Conservation (phyloP, 2,329 filamentous ascomycete genomes). For the Penicillium polonicum region DNA sequence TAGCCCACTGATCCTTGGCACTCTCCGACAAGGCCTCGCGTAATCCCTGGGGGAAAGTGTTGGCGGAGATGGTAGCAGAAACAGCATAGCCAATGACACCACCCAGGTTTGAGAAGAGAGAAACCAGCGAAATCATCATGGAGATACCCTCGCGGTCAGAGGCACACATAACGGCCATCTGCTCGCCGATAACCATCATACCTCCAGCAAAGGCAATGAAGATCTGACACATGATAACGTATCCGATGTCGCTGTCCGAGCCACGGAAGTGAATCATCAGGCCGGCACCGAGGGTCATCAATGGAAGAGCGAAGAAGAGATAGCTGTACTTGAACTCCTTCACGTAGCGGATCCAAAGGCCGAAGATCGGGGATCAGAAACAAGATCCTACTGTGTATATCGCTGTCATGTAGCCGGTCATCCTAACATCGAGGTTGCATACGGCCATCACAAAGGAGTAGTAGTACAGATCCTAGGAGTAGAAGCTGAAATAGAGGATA, state of each 20-base stretch:
- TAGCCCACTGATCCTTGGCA: conserved; percentile 19
- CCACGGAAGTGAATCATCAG: conserved; percentile 58
- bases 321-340: conserved; percentile 55
- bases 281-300: conserved; percentile 52
- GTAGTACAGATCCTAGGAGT: conserved; percentile 55
- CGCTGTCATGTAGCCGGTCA: conserved; percentile 48
- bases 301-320: conserved; percentile 52
- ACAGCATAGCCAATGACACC: conserved; percentile 35
- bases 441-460: conserved; percentile 56
- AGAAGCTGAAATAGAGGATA: conserved; percentile 52
- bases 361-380: conserved; percentile 52
- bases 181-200: conserved; percentile 54
- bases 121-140: conserved; percentile 40
- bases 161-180: conserved; percentile 59
- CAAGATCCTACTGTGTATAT: conserved; percentile 56
- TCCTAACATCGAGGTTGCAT: conserved; percentile 43
- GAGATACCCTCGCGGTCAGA: conserved; percentile 56
- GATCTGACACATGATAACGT: conserved; percentile 56
- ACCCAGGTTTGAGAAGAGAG: conserved; percentile 36
- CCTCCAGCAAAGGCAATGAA: conserved; percentile 55
- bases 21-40: conserved; percentile 16
- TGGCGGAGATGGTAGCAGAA: conserved; percentile 24
- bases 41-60: conserved; percentile 19
- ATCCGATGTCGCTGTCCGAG: conserved; percentile 48
- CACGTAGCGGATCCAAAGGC: conserved; percentile 49